Conservation (phyloP, 2,329 filamentous ascomycete genomes). For the Nigrograna mackinnonii region DNA sequence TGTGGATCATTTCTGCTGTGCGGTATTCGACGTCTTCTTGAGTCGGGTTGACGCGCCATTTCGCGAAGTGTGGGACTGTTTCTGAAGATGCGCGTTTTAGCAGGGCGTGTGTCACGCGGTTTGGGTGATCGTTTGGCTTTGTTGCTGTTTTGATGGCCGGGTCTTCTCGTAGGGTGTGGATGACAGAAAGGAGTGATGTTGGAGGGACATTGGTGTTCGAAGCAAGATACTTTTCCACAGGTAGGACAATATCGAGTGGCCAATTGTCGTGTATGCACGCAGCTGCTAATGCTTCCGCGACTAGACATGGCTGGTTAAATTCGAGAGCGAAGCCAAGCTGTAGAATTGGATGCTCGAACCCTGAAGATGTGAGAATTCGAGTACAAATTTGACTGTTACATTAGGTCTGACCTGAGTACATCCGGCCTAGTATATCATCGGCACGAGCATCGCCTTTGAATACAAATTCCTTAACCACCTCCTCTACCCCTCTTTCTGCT, state of each 20-base stretch:
- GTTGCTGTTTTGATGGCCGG: conserved; percentile 58
- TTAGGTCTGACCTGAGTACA: conserved; percentile 11
- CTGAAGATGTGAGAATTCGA: conserved; percentile 32
- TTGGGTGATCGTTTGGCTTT: conserved; percentile 51
- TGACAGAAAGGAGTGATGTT: conserved; percentile 56
- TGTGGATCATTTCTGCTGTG: conserved; percentile 69
- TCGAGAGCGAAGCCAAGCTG: conserved; percentile 82
- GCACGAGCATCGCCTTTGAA: conserved; percentile 14
- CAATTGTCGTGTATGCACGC: conserved; percentile 66
- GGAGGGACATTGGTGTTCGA: conserved; percentile 12
- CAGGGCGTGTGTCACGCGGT: conserved; percentile 69
- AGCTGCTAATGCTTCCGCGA: conserved; percentile 79
- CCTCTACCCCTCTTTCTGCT: conserved; percentile 10
- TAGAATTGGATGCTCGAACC: conserved; percentile 77
- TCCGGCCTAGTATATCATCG: conserved; percentile 18
- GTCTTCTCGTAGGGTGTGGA: conserved; percentile 60
- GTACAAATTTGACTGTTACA: background rate
- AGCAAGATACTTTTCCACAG: conserved; percentile 52
- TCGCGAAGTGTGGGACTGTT: conserved; percentile 61
- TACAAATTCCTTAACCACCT: conserved; percentile 20
- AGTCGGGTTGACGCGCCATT: conserved; percentile 49
- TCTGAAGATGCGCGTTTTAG: conserved; percentile 63
- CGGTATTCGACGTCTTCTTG: conserved; percentile 59
- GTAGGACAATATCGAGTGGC: conserved; percentile 56
- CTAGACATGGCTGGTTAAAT: conserved; percentile 75